Conservation (phyloP, 2,329 filamentous ascomycete genomes). For the Ophiognomonia clavigignenti-juglandacearum region DNA sequence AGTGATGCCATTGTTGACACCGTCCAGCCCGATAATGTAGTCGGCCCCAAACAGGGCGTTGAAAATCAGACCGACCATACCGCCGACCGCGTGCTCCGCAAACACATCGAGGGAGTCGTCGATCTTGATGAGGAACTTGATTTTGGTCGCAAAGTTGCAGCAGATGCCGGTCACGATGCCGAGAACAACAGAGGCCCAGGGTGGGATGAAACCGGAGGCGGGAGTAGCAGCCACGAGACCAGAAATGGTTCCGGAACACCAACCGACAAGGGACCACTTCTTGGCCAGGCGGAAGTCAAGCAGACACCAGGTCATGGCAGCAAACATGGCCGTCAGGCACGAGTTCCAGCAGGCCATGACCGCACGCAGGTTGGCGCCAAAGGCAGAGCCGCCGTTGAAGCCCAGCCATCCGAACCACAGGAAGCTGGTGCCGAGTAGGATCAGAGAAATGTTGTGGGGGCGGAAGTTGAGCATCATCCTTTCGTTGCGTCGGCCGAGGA, state of each 20-base stretch:
- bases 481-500: slow-evolving; percentile 92
- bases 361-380: slow-evolving; percentile 89
- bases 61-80: slow-evolving; percentile 66
- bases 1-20: slow-evolving; percentile 62
- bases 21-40: slow-evolving; percentile 70
- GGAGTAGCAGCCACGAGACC: slow-evolving; percentile 67
- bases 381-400: slow-evolving; percentile 95
- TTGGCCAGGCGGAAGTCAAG: slow-evolving; percentile 91
- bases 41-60: slow-evolving; percentile 67
- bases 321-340: slow-evolving; percentile 89
- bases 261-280: slow-evolving; percentile 84
- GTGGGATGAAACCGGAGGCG: slow-evolving; percentile 62
- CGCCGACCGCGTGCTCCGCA: slow-evolving; percentile 66
- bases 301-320: slow-evolving; percentile 86
- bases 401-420: slow-evolving; percentile 99
- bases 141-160: slow-evolving; percentile 66
- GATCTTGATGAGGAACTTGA: slow-evolving; percentile 59
- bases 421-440: slow-evolving; percentile 89
- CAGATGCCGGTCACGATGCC: slow-evolving; percentile 60
- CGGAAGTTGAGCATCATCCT: slow-evolving; percentile 99
- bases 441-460: slow-evolving; percentile 96
- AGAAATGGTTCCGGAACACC: slow-evolving; percentile 68
- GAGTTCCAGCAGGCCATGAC: slow-evolving; percentile 98
- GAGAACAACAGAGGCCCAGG: slow-evolving; percentile 63
- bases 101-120: slow-evolving; percentile 70